Percentiles rank a stretch among this genome's conserved stretches.
Evolutionary conservation across 192 early-diverging fungal genomes (phyloP).

Genomic region (Coemansia umbellata): DNA sequence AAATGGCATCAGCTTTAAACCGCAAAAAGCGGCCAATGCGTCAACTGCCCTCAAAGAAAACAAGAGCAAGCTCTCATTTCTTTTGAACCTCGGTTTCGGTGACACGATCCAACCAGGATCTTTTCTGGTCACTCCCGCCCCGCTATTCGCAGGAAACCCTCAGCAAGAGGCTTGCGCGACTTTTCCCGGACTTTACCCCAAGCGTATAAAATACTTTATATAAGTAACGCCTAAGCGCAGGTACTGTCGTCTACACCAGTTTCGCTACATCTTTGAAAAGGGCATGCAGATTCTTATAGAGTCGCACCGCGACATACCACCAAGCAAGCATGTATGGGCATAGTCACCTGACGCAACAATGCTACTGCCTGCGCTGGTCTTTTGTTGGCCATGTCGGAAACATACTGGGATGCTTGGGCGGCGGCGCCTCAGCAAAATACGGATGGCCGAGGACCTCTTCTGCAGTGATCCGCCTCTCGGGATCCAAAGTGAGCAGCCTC

Average conservation of each 20-base stretch:
- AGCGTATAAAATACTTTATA: constrained; percentile 12
- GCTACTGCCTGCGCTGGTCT: neutral
- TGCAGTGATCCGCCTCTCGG: constrained; percentile 81
- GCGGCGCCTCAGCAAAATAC: constrained; percentile 81
- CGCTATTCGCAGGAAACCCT: constrained; percentile 43
- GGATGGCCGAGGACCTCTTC: constrained; percentile 87
- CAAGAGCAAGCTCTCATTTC: no score
- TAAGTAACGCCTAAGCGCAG: constrained; percentile 44
- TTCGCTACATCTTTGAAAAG: neutral
- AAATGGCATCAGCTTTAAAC: constrained; percentile 7
- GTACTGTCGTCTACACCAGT: constrained; percentile 35
- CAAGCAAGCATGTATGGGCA: no score
- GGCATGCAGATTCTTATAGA: neutral
- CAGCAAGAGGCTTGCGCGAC: constrained; percentile 31
- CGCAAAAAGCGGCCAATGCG: neutral
- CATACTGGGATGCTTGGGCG: constrained; percentile 87
- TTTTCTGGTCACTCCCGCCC: constrained; percentile 46
- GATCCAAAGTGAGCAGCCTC: constrained; percentile 78
- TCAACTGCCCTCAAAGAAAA: no score
- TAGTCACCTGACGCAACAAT: no score
- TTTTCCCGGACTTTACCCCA: constrained; percentile 47
- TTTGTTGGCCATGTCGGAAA: constrained; percentile 94
- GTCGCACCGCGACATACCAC: no score
- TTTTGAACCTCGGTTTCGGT: no score
- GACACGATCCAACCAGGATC: no score